These are phyloP conservation scores for Stentor coeruleus DNA, from an alignment of 73 alveolate genomes.

Conservation along the genomic window DNA sequence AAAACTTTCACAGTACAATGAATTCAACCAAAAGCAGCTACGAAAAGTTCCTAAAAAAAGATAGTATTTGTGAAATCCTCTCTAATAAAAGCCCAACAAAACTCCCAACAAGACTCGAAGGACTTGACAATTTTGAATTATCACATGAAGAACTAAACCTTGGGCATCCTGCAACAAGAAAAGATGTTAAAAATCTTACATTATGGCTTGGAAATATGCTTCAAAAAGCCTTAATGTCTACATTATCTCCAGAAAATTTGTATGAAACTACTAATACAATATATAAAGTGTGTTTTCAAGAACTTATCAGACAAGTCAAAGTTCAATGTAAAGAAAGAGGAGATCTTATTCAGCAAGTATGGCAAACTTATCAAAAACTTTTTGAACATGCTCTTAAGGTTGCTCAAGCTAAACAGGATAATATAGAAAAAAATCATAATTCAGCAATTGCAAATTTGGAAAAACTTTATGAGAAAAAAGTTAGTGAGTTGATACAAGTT, in stretches of 20 bases:
- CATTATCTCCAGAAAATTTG: not conserved
- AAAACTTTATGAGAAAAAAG: not conserved
- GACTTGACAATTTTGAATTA: not conserved
- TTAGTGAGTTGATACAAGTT: not conserved
- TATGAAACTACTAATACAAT: constrained; percentile 22
- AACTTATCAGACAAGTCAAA: constrained; percentile 11
- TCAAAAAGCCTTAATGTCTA: not conserved
- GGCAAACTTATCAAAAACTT: constrained; percentile 24
- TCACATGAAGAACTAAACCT: not conserved
- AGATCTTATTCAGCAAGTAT: not conserved
- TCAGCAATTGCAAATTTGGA: not conserved
- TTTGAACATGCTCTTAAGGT: not conserved
- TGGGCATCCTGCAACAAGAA: constrained; percentile 16
- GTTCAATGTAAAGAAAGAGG: constrained; percentile 31
- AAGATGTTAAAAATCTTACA: not conserved
- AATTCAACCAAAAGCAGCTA: not conserved
- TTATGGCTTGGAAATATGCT: constrained; percentile 15
- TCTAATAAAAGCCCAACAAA: not conserved
- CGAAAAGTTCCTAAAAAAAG: not conserved
- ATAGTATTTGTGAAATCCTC: not conserved
- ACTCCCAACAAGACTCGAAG: not conserved
- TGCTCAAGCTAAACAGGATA: not conserved
- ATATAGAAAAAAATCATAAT: not conserved
- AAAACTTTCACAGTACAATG: not conserved
- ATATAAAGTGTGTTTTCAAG: not conserved